phyloP scores from a whole-genome alignment of 2,329 filamentous ascomycete species.

The Talaromyces sp. region DNA sequence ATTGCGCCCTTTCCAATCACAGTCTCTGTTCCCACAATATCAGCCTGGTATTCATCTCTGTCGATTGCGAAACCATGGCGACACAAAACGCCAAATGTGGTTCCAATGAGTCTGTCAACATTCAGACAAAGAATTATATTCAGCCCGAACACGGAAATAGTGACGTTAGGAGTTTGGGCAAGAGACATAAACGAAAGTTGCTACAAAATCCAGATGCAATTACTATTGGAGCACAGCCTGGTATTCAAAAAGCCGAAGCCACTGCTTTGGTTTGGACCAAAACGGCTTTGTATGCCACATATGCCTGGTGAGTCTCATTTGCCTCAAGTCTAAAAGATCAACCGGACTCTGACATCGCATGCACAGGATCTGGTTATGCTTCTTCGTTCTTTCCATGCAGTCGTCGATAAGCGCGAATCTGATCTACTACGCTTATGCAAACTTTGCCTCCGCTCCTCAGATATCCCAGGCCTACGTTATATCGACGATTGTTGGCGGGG shows the following conservation, averaged over 20 bases:
- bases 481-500: conserved; percentile 50
- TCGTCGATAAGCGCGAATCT: conserved; percentile 37
- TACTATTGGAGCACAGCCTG: conserved; percentile 22
- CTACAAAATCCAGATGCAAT: no score
- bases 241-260: conserved; percentile 38
- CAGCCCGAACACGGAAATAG: no score
- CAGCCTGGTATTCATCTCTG: no score
- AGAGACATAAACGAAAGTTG: no score
- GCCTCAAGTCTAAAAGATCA: background rate
- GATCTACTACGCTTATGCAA: conserved; percentile 46
- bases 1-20: no score
- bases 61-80: no score
- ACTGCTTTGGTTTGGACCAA: conserved; percentile 37
- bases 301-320: conserved; percentile 22
- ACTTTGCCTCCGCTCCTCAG: conserved; percentile 46
- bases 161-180: no score
- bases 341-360: background rate
- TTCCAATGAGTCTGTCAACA: no score
- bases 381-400: conserved; percentile 41
- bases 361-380: conserved; percentile 41
- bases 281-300: conserved; percentile 25
- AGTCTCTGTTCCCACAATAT: no score
- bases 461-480: conserved; percentile 50
- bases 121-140: no score
- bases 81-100: no score